A percentile compares a stretch with the other conserved stretches of the same genome.
phyloP scores from a whole-genome alignment of 108 stramenopile species.

The Pseudonitzschia delicatissima region DNA sequence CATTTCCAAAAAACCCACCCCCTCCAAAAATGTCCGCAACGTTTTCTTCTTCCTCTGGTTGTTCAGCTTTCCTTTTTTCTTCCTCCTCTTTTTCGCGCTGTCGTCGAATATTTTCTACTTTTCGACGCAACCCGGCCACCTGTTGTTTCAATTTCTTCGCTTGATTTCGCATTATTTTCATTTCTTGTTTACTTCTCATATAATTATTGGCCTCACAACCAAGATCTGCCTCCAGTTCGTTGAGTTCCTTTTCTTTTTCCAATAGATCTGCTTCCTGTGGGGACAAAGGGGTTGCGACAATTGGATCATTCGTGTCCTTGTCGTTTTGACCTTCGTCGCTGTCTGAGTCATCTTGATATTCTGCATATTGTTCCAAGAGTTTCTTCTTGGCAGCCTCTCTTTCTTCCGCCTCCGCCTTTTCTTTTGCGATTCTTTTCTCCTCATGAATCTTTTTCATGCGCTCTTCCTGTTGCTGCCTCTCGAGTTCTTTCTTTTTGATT shows the following conservation, averaged over 20 bases:
- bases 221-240: constrained; percentile 46
- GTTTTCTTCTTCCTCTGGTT: constrained; percentile 8
- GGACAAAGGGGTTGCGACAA: background rate
- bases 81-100: constrained; percentile 20
- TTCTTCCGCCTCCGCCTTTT: background rate
- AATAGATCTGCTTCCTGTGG: constrained; percentile 21
- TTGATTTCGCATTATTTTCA: constrained; percentile 47
- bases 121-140: constrained; percentile 32
- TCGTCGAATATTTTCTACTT: constrained; percentile 40
- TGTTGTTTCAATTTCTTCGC: constrained; percentile 45
- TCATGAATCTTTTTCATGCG: background rate
- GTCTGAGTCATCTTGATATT: background rate
- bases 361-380: constrained; percentile 50
- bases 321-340: background rate
- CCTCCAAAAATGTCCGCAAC: constrained; percentile 10
- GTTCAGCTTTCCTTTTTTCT: constrained; percentile 17
- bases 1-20: constrained; percentile 11
- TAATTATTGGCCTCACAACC: constrained; percentile 73
- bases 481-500: constrained; percentile 7
- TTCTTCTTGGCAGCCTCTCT: constrained; percentile 30
- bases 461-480: background rate
- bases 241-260: constrained; percentile 30
- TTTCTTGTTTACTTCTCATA: constrained; percentile 71
- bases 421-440: background rate
- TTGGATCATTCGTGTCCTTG: background rate